Conservation (phyloP, 805 yeast species). For the Kurtzmaniella cleridarum region DNA sequence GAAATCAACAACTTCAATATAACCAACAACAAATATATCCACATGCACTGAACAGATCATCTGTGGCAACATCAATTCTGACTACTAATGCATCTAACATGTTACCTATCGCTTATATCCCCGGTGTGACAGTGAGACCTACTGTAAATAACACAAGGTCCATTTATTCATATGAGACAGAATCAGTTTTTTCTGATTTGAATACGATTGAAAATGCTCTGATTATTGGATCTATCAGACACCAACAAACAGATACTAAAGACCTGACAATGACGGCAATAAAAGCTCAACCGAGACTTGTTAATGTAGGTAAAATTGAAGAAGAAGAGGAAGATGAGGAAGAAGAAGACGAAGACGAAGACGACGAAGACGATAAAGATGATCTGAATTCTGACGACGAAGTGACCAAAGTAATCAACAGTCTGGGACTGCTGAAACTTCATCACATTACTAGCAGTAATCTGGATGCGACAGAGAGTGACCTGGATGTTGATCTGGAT, state of each 20-base stretch:
- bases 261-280: slow-evolving; percentile 63
- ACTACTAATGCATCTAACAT: slow-evolving; percentile 81
- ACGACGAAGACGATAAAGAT: slow-evolving; percentile 16
- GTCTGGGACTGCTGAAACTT: not conserved
- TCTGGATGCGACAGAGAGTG: slow-evolving; percentile 16
- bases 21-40: slow-evolving; percentile 10
- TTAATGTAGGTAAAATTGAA: slow-evolving; percentile 47
- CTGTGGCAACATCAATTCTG: slow-evolving; percentile 56
- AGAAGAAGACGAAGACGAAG: slow-evolving; percentile 17
- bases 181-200: slow-evolving; percentile 38
- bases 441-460: not conserved
- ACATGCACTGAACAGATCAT: slow-evolving; percentile 19
- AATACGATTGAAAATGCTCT: slow-evolving; percentile 44
- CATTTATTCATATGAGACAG: slow-evolving; percentile 39
- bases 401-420: not conserved
- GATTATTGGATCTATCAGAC: slow-evolving; percentile 27
- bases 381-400: not conserved
- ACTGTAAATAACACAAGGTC: slow-evolving; percentile 39
- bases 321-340: slow-evolving; percentile 36
- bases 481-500: slow-evolving; percentile 41
- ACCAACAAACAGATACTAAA: slow-evolving; percentile 19
- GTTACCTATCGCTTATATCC: slow-evolving; percentile 88
- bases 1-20: slow-evolving; percentile 3
- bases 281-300: slow-evolving; percentile 66
- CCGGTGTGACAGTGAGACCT: slow-evolving; percentile 76